phyloP scores from a whole-genome alignment of 768 basidiomycete species.

The Albatrellus ellisii region DNA sequence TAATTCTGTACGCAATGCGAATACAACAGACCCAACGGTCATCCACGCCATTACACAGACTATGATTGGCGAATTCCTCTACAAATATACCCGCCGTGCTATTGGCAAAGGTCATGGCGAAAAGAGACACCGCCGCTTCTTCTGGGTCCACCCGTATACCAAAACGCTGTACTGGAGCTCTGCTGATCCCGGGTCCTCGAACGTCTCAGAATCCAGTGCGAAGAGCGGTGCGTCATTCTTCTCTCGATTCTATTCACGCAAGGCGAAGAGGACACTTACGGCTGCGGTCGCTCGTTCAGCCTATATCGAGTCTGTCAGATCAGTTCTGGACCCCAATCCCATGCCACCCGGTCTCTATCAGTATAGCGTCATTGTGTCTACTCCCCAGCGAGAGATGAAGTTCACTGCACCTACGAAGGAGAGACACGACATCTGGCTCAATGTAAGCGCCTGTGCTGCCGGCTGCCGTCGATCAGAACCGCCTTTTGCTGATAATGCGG shows the following conservation, averaged over 20 bases:
- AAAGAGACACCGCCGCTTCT: slow-evolving; percentile 86
- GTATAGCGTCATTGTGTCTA: slow-evolving; percentile 87
- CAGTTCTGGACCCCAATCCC: slow-evolving; percentile 92
- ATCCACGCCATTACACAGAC: slow-evolving; percentile 99
- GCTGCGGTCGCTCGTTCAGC: slow-evolving; percentile 31
- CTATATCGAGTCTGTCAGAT: slow-evolving; percentile 84
- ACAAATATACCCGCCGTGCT: slow-evolving; percentile 87
- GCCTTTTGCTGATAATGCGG: slow-evolving; percentile 8
- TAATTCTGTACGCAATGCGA: slow-evolving; percentile 10
- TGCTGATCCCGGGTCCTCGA: slow-evolving; percentile 81
- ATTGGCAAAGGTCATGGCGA: slow-evolving; percentile 88
- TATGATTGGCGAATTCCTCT: slow-evolving; percentile 98
- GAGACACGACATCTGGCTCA: slow-evolving; percentile 94
- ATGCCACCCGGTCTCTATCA: slow-evolving; percentile 88
- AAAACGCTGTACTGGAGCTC: slow-evolving; percentile 97
- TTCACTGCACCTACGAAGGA: slow-evolving; percentile 95
- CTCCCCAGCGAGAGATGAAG: slow-evolving; percentile 94
- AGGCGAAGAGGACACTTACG: background rate
- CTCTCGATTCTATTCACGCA: background rate
- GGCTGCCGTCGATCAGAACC: slow-evolving; percentile 5
- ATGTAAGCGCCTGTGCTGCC: too few species aligned
- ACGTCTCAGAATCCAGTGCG: slow-evolving; percentile 83
- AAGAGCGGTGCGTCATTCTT: slow-evolving; percentile 74
- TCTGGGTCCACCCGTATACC: slow-evolving; percentile 99
- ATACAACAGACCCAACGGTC: slow-evolving; percentile 71